Conservation (phyloP, 2,329 filamentous ascomycete genomes). For the Davidsoniella australis region DNA sequence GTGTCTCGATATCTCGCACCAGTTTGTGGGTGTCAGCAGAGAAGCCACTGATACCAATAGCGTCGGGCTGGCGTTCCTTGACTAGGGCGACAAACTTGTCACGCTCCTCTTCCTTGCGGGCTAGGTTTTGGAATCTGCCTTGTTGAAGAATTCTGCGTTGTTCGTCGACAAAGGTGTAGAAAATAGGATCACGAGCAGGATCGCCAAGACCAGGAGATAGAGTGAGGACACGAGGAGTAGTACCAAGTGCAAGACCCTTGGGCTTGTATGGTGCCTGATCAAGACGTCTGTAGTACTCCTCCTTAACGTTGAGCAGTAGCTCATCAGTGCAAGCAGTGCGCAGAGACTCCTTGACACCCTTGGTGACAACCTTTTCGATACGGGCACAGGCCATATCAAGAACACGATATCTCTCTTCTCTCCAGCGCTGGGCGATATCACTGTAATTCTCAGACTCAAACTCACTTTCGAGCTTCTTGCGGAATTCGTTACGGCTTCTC, state of each 20-base stretch:
- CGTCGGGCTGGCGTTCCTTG: constrained; percentile 66
- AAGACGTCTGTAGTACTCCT: constrained; percentile 74
- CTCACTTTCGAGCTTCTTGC: constrained; percentile 57
- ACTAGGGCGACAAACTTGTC: constrained; percentile 65
- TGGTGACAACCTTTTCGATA: constrained; percentile 67
- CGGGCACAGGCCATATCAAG: constrained; percentile 67
- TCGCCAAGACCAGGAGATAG: constrained; percentile 74
- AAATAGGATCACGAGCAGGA: constrained; percentile 56
- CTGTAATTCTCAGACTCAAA: constrained; percentile 94
- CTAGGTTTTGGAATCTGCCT: constrained; percentile 69
- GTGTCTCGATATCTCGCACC: constrained; percentile 60
- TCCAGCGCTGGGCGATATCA: constrained; percentile 89
- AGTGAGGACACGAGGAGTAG: constrained; percentile 69
- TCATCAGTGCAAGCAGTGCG: constrained; percentile 88
- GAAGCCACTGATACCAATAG: constrained; percentile 78
- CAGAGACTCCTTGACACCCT: constrained; percentile 86
- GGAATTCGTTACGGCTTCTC: constrained; percentile 59
- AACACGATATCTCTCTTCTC: constrained; percentile 68
- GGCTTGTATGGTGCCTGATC: constrained; percentile 95
- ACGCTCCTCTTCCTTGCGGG: constrained; percentile 47
- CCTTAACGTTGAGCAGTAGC: constrained; percentile 71
- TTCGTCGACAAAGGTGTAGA: constrained; percentile 87
- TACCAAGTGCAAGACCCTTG: constrained; percentile 78
- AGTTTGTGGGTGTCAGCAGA: constrained; percentile 73
- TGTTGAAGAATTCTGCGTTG: constrained; percentile 79